These are phyloP conservation scores for Musa beccarii DNA, from an alignment of 176 grass and related monocot genomes.

Conservation along the genomic window DNA sequence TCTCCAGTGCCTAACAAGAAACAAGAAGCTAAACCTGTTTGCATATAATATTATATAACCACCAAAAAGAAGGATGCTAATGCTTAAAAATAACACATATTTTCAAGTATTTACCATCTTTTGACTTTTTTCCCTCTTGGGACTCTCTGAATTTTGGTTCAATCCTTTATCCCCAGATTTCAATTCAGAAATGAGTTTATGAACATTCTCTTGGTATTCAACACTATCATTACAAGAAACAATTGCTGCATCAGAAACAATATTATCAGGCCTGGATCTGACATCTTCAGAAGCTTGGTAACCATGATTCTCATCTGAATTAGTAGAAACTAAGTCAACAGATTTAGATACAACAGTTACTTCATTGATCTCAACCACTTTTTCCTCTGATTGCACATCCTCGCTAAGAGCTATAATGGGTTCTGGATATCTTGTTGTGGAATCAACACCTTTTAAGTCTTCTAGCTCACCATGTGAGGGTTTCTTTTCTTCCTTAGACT, in stretches of 20 bases:
- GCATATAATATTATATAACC: background rate
- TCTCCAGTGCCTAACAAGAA: conserved; percentile 70
- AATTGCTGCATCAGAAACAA: conserved; percentile 13
- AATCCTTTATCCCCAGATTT: conserved; percentile 33
- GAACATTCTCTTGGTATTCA: conserved; percentile 25
- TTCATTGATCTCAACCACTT: conserved; percentile 21
- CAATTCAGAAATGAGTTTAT: conserved; percentile 31
- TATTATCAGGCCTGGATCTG: conserved; percentile 19
- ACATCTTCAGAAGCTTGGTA: conserved; percentile 28
- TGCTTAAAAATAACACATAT: conserved; percentile 9
- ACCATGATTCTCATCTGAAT: conserved; percentile 28
- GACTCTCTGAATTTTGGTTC: conserved; percentile 48
- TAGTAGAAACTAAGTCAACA: conserved; percentile 31
- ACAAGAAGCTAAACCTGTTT: conserved; percentile 4
- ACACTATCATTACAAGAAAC: conserved; percentile 33
- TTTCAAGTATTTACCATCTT: conserved; percentile 55
- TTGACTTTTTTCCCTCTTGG: conserved; percentile 56
- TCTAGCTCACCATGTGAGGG: conserved; percentile 27
- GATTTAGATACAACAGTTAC: conserved; percentile 17
- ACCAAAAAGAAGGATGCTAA: conserved; percentile 9
- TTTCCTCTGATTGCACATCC: conserved; percentile 23
- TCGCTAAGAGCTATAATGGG: conserved; percentile 13
- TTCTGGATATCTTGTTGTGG: conserved; percentile 22
- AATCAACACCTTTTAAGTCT: conserved; percentile 30
- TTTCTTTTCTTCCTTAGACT: conserved; percentile 31